A percentile compares a stretch with the other conserved stretches of the same genome.
Conservation (phyloP, 352 stramenopile genomes). For the Halophytophthora polymorphica region DNA sequence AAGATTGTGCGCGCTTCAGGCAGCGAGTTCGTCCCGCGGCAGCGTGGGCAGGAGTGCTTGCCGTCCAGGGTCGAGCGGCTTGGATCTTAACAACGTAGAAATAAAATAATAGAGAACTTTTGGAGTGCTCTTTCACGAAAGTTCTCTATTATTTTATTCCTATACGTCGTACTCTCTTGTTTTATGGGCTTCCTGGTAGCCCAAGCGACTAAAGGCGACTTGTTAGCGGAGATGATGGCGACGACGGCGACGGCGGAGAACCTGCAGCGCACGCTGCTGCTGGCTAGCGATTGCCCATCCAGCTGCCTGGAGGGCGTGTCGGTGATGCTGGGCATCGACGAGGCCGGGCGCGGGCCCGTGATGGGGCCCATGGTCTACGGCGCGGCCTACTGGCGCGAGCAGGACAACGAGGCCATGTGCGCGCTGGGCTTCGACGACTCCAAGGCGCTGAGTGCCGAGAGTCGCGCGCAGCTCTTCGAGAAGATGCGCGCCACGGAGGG, state of each 20-base stretch:
- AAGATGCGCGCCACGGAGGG: slow-evolving; percentile 75
- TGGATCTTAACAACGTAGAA: too few relatives aligned
- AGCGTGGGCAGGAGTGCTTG: too few relatives aligned
- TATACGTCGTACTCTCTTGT: too few relatives aligned
- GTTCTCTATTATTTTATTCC: too few relatives aligned
- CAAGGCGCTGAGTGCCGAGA: slow-evolving; percentile 89
- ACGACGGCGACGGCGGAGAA: slow-evolving; percentile 21
- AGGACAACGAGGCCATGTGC: slow-evolving; percentile 70
- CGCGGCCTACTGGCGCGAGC: slow-evolving; percentile 87
- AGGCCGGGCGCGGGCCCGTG: slow-evolving; percentile 92
- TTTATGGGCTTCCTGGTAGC: too few relatives aligned
- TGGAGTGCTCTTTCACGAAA: too few relatives aligned
- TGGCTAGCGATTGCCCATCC: slow-evolving; percentile 56
- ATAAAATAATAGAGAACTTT: too few relatives aligned
- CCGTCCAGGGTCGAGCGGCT: too few relatives aligned
- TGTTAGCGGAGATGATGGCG: too few relatives aligned
- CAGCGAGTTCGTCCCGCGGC: too few relatives aligned
- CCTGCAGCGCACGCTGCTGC: slow-evolving; percentile 52
- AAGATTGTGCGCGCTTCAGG: too few relatives aligned
- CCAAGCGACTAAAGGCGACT: too few relatives aligned
- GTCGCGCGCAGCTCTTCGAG: slow-evolving; percentile 84
- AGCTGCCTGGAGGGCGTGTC: slow-evolving; percentile 60
- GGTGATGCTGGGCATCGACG: slow-evolving; percentile 94
- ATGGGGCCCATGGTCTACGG: slow-evolving; percentile 96
- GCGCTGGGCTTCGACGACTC: slow-evolving; percentile 93